These are phyloP conservation scores for Verbascum thapsus DNA, from an alignment of 257 asterid species.

Conservation along the genomic window DNA sequence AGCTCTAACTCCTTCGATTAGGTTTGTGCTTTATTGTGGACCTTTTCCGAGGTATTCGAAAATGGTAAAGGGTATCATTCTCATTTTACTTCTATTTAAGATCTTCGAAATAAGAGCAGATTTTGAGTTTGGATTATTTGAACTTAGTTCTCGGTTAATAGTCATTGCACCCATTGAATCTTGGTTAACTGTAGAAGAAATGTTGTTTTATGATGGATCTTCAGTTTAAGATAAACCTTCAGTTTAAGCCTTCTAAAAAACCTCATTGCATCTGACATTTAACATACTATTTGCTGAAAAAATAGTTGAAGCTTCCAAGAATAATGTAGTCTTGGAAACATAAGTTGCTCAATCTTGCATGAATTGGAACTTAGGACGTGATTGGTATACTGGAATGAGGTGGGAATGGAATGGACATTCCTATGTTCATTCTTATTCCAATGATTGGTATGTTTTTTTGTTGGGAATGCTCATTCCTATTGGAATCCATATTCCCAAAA, in stretches of 20 bases:
- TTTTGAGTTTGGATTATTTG: slow-evolving; percentile 4
- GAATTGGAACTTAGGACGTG: too few species aligned
- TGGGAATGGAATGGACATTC: too few species aligned
- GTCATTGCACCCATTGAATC: neutral
- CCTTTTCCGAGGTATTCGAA: neutral
- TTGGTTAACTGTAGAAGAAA: slow-evolving; percentile 3
- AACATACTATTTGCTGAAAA: neutral
- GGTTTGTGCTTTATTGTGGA: slow-evolving; percentile 1
- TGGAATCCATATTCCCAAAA: too few species aligned
- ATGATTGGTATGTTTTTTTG: too few species aligned
- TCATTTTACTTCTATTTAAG: neutral
- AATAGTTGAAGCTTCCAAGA: neutral
- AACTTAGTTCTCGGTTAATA: neutral
- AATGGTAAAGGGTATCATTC: neutral
- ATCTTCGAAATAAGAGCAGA: neutral
- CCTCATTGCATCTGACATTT: neutral
- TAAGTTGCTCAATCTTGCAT: slow-evolving; percentile 5
- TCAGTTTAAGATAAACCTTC: too few species aligned
- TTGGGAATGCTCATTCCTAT: too few species aligned
- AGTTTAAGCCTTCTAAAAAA: slow-evolving; percentile 9
- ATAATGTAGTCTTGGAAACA: slow-evolving; percentile 12
- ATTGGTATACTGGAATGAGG: too few species aligned
- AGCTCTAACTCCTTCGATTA: neutral
- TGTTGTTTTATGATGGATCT: too few species aligned
- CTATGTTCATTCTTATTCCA: too few species aligned